Evolutionary conservation across 768 basidiomycete species (phyloP).

Genomic region (Thelephora ganbajun): DNA sequence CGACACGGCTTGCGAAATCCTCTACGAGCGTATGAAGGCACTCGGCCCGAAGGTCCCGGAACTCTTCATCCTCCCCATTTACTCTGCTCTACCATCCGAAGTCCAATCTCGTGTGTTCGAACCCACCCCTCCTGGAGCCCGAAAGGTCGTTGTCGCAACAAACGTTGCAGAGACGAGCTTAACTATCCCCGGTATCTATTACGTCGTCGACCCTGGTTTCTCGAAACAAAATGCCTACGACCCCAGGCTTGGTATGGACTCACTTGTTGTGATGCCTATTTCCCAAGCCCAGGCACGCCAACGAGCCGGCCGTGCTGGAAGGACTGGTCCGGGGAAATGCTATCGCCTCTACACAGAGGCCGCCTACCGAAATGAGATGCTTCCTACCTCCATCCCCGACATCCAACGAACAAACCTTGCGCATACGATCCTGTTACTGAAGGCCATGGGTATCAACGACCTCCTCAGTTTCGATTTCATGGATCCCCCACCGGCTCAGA

Average conservation of each 20-base stretch:
- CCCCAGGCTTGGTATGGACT: constrained; percentile 96
- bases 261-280: constrained; percentile 95
- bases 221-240: constrained; percentile 99
- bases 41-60: constrained; percentile 98
- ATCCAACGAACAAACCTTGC: constrained; percentile 93
- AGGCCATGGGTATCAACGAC: constrained; percentile 99
- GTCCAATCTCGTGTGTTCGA: constrained; percentile 98
- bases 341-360: constrained; percentile 97
- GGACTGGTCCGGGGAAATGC: constrained; percentile 96
- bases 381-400: constrained; percentile 94
- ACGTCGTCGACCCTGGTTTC: constrained; percentile 97
- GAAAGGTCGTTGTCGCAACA: constrained; percentile 98
- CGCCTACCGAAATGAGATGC: constrained; percentile 97
- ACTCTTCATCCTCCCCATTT: constrained; percentile 91
- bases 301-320: constrained; percentile 89
- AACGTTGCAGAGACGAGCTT: constrained; percentile 98
- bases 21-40: constrained; percentile 98
- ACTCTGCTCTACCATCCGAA: constrained; percentile 95
- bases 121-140: constrained; percentile 93
- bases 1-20: constrained; percentile 92
- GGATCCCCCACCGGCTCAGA: constrained; percentile 96
- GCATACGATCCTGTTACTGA: constrained; percentile 85
- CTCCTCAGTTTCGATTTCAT: constrained; percentile 97
- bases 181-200: constrained; percentile 98
- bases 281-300: constrained; percentile 97